Base-by-base conservation (phyloP, 1,139 yeast genomes). In the Yamadazyma trypodendri region DNA sequence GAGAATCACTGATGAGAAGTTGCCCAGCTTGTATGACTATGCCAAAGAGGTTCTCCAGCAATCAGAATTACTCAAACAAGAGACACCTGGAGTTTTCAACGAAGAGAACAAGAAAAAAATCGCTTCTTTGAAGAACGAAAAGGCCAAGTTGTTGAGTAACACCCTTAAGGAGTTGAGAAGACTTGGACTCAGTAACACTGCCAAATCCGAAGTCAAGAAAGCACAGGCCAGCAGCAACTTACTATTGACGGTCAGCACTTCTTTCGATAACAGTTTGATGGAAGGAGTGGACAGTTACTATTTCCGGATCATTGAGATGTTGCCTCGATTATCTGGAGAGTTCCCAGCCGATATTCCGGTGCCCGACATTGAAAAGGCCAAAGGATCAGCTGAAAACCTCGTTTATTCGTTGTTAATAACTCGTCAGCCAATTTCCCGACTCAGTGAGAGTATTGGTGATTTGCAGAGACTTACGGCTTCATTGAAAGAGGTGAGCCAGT, bases 381-480 rank as follows among this genome's bases (percentile, higher is more conserved):
- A 88, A 49, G 88, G 92, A 2, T 81, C 82, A n/a, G 68, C 80
- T 7, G 97, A 92, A 51, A 84, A 87, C 55, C 60, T 88, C 37
- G 58, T 88, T 7, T 77, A 70, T 50, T 70, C 72, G 8, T 62
- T 77, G 50, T 72, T 77, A 27, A 68, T 72, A 8, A 67, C 71
- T 20, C 69, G 86, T 46, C 59, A 61, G 12, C 77, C 82, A 4
- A 47, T 82, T 34, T 46, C 53, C 5, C 56, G 55, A 9, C 54
- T 78, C 31, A 51, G 63, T 7, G 40, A 36, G 3, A 32, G 41
- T 10, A 32, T 49, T n/a, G 13, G 16, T 2, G 35, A 36, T 8
- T 18, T 49, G 12, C 37, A 33, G 8, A 24, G 22, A 5, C 8
- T 31, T 7, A 32, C 36, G 15, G 15, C 24, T 3, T 29, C 41